Base-by-base conservation (phyloP, 2,329 filamentous ascomycete species). In the Ophioceras dolichostomum region DNA sequence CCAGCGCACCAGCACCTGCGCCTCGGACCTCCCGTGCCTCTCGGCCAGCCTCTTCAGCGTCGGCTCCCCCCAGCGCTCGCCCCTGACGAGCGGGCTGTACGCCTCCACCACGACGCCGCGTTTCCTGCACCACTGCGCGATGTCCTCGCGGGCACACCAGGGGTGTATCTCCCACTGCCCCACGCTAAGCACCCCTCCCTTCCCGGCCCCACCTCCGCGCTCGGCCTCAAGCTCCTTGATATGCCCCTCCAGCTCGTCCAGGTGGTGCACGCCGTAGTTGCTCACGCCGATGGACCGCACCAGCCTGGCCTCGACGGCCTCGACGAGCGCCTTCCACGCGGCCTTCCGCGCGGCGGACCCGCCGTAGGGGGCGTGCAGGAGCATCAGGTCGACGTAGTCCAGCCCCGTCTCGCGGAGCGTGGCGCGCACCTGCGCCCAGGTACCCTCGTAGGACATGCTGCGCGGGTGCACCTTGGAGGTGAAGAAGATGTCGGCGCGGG, bases 121-220 rank as follows among this genome's bases (percentile, higher is more conserved):
- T 55, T 78, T 66, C 44, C 67, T 57, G 48, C 82, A 83, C 86
- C 87, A 95, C 33, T 73, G 63, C 8, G 79, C 76, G 42, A 95
- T 85, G 50, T 94, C 86, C 17, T 68, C 62, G n/a, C 87, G 69
- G 8, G 77, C 68, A 30, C 87, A 74, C 87, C 86, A 95, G 1
- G 88, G 88, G 58, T 95, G 88, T 10, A 95, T 62, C 60, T 95
- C 88, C 59, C 82, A 86, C 59, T 94, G 88, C 29, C 85, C 87
- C 27, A 94, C 82, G 42, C 79, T 82, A 50, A 94, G 70, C 29
- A 84, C 64, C 18, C 84, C 84, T 32, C 74, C 77, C 46, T 75
- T 78, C 9, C 77, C 79, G 40, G 64, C 60, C 2, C 73, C 75
- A 32, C 76, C 68, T n/a, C n/a, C n/a, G 31, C 71, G 68, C 55